Conservation (phyloP, 2,329 filamentous ascomycete species). For the Sporothrix mexicana region DNA sequence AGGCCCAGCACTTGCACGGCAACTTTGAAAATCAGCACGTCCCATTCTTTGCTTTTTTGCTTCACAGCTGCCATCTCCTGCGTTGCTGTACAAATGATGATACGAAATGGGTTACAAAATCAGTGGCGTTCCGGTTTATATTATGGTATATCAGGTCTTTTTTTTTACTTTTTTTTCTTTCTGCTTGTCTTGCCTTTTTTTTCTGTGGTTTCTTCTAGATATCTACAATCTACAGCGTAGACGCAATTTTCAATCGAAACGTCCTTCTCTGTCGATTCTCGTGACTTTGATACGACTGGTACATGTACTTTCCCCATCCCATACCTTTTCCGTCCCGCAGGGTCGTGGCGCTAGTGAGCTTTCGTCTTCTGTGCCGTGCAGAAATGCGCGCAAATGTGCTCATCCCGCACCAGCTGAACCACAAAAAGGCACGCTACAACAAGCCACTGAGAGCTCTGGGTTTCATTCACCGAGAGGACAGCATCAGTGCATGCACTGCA, state of each 20-base stretch:
- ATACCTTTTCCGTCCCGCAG: background rate
- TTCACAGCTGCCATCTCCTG: too few relatives aligned
- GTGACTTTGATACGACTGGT: background rate
- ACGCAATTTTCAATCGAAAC: background rate
- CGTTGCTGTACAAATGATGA: too few relatives aligned
- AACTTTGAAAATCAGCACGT: too few relatives aligned
- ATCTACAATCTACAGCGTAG: background rate
- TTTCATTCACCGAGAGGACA: too few relatives aligned
- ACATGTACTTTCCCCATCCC: background rate
- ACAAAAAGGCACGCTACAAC: too few relatives aligned
- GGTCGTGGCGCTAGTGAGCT: slow-evolving; percentile 31
- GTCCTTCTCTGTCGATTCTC: background rate
- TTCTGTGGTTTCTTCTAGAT: too few relatives aligned
- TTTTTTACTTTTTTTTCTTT: background rate
- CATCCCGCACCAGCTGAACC: slow-evolving; percentile 18
- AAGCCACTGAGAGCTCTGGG: too few relatives aligned
- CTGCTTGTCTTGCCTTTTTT: slow-evolving; percentile 18
- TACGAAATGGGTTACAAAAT: background rate
- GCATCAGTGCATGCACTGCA: too few relatives aligned
- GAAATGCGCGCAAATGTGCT: slow-evolving; percentile 40
- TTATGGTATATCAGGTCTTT: slow-evolving; percentile 3
- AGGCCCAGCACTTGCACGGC: background rate
- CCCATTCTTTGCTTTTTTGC: too few relatives aligned
- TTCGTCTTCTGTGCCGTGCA: slow-evolving; percentile 29
- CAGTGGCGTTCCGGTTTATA: background rate